phyloP scores from a whole-genome alignment of 2,329 filamentous ascomycete genomes.

The Penicillium sp. region DNA sequence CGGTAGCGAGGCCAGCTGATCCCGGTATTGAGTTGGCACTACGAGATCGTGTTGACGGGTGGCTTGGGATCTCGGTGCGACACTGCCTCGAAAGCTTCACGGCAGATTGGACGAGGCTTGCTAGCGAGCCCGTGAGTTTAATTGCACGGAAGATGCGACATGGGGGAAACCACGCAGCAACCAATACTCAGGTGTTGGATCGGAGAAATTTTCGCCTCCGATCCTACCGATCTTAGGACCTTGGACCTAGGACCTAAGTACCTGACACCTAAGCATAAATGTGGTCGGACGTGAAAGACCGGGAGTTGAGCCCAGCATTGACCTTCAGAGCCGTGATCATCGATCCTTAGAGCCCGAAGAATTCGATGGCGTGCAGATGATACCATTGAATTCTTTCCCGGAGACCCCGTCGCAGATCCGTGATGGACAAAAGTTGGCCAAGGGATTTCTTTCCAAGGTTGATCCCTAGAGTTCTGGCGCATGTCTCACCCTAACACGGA shows the following conservation, averaged over 20 bases:
- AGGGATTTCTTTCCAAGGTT: not conserved
- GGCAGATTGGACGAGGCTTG: conserved; percentile 1
- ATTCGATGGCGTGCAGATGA: no score
- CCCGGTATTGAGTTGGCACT: conserved; percentile 2
- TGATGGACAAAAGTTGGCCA: not conserved
- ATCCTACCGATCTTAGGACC: not conserved
- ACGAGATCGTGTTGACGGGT: conserved; percentile 1
- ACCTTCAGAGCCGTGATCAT: not conserved
- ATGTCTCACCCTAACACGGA: conserved; percentile 23
- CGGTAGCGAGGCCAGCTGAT: not conserved
- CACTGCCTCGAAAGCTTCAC: not conserved
- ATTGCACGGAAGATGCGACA: conserved; percentile 7
- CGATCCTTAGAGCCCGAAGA: not conserved
- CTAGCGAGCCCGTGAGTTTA: conserved; percentile 6
- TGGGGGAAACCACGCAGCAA: not conserved
- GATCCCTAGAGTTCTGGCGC: not conserved
- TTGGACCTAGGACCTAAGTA: not conserved
- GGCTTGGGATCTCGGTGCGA: conserved; percentile 1
- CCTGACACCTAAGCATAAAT: conserved; percentile 6
- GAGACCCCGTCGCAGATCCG: not conserved
- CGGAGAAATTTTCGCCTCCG: not conserved
- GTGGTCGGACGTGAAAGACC: conserved; percentile 4
- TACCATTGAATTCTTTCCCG: not conserved
- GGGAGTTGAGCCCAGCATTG: not conserved
- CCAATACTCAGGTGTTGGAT: conserved; percentile 2